Percentiles rank a stretch among this genome's conserved stretches.
Evolutionary conservation across 345 rosid genomes (phyloP).

Genomic region (Microthlaspi erraticum): DNA sequence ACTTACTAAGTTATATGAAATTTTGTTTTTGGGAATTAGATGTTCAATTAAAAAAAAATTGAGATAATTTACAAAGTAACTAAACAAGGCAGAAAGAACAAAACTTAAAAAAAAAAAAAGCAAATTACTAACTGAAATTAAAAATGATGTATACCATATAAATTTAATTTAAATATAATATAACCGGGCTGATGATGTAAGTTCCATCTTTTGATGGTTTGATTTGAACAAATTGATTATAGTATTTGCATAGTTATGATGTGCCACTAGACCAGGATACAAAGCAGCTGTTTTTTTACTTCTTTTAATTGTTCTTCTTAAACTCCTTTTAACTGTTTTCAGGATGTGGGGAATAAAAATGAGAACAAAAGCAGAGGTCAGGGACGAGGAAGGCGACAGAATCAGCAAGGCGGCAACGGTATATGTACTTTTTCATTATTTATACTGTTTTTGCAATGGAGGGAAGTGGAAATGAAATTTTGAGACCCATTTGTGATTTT

Average conservation of each 20-base stretch:
- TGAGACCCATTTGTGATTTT: neutral
- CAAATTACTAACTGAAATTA: too few species aligned
- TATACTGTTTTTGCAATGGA: neutral
- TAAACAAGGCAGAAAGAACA: too few species aligned
- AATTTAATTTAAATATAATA: too few species aligned
- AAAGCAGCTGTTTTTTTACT: neutral
- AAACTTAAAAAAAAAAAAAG: too few species aligned
- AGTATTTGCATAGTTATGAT: conserved; percentile 9
- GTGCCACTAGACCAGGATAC: too few species aligned
- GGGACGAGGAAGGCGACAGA: conserved; percentile 62
- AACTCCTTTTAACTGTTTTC: conserved; percentile 23
- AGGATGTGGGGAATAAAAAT: conserved; percentile 73
- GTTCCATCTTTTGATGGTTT: neutral
- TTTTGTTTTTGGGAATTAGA: too few species aligned
- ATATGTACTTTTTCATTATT: conserved; percentile 46
- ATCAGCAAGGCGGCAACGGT: conserved; percentile 56
- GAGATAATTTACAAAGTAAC: too few species aligned
- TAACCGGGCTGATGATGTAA: too few species aligned
- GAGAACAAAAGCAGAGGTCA: conserved; percentile 51
- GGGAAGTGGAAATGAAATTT: neutral
- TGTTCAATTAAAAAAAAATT: too few species aligned
- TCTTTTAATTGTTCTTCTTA: too few species aligned
- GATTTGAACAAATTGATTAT: neutral
- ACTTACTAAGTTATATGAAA: too few species aligned
- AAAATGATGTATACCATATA: too few species aligned